phyloP scores from a whole-genome alignment of 2,329 filamentous ascomycete genomes.

The Arthrinium phaeospermum region DNA sequence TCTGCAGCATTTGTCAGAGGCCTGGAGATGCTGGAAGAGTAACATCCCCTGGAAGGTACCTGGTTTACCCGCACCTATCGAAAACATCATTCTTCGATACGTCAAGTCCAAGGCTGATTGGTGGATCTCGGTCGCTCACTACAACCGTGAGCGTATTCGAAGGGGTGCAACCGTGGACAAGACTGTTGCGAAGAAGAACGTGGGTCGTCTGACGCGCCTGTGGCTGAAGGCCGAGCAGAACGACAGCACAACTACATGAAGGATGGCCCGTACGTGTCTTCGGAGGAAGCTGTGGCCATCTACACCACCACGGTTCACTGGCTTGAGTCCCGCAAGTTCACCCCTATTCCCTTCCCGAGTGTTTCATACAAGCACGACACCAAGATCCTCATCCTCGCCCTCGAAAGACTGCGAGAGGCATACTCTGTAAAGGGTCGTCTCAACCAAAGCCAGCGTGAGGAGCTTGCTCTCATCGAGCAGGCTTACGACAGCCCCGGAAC shows the following conservation, averaged over 20 bases:
- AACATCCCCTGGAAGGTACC: constrained; percentile 99
- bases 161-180: constrained; percentile 98
- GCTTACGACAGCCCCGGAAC: constrained; percentile 98
- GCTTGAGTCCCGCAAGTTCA: constrained; percentile 97
- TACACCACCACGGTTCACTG: constrained; percentile 99
- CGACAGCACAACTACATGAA: constrained; percentile 99
- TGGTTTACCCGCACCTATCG: constrained; percentile 92
- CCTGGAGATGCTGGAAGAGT: constrained; percentile 99
- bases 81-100: constrained; percentile 98
- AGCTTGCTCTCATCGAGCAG: constrained; percentile 95
- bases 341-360: constrained; percentile 97
- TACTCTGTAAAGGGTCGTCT: constrained; percentile 97
- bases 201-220: constrained; percentile 89
- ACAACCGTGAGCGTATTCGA: constrained; percentile 96
- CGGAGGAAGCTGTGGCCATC: constrained; percentile 97
- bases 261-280: constrained; percentile 97
- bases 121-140: constrained; percentile 99
- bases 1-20: constrained; percentile 94
- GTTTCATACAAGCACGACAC: constrained; percentile 99
- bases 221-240: constrained; percentile 99
- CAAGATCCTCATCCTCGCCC: constrained; percentile 94
- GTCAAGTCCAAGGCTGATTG: constrained; percentile 99
- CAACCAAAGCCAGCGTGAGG: constrained; percentile 97
- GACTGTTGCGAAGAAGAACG: constrained; percentile 98
- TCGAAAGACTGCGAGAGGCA: constrained; percentile 90